Conservation (phyloP, 164 flowering plant genomes). For the Nymphaea colorata region DNA sequence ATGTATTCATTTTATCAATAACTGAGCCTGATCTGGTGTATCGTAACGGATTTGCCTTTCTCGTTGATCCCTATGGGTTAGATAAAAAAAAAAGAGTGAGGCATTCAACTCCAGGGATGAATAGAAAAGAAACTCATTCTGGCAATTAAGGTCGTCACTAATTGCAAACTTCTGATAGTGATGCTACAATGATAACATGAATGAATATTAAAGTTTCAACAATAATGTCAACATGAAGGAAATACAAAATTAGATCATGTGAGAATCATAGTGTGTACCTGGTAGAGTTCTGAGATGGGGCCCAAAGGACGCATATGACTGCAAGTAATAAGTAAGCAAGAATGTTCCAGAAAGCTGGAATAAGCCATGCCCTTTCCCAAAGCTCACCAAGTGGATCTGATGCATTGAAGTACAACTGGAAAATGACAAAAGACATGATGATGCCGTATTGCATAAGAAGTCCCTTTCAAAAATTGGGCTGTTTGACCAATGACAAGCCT, state of each 20-base stretch:
- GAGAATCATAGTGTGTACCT: constrained; percentile 31
- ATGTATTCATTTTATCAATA: too few species aligned
- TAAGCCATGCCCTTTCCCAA: constrained; percentile 79
- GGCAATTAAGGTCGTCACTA: background rate
- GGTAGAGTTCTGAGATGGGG: constrained; percentile 73
- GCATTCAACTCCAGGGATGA: background rate
- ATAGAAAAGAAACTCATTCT: background rate
- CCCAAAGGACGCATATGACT: constrained; percentile 73
- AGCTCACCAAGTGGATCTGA: constrained; percentile 58
- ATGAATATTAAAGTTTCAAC: too few species aligned
- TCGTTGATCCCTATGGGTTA: background rate
- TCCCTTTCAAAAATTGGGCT: too few species aligned
- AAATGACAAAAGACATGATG: too few species aligned
- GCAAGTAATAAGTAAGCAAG: constrained; percentile 54
- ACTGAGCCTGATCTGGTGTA: too few species aligned
- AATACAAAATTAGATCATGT: background rate
- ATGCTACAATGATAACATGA: background rate
- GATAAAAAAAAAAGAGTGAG: background rate
- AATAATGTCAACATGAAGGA: too few species aligned
- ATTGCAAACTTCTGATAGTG: background rate
- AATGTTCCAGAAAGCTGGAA: constrained; percentile 74
- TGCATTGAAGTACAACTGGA: constrained; percentile 77
- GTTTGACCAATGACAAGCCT: constrained; percentile 49
- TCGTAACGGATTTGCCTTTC: too few species aligned
- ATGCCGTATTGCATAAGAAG: too few species aligned